Evolutionary conservation across 1,284 basidiomycete species (phyloP).

Genomic region (Trametes hirsuta): DNA sequence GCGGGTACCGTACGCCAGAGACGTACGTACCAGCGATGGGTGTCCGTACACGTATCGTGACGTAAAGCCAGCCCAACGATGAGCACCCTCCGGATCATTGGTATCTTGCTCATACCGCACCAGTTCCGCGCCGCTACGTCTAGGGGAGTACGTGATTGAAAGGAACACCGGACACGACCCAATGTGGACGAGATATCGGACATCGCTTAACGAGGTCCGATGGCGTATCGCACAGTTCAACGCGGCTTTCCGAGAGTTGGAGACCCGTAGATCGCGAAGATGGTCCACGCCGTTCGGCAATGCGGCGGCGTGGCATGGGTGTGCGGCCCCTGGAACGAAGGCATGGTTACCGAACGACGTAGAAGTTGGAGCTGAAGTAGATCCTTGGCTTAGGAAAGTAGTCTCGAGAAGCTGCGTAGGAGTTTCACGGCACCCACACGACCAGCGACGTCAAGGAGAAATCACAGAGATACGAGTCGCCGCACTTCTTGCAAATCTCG

Average conservation of each 20-base stretch:
- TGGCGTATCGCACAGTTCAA: neutral
- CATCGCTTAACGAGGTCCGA: neutral
- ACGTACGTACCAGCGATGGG: conserved; percentile 5
- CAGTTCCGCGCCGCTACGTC: neutral
- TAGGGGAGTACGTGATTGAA: no score
- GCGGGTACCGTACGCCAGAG: conserved; percentile 14
- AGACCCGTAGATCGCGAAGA: neutral
- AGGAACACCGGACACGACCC: neutral
- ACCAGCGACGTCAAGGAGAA: no score
- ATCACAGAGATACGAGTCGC: no score
- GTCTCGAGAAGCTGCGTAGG: no score
- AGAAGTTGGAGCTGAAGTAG: neutral
- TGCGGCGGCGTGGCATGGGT: neutral
- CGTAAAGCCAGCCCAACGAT: conserved; percentile 13
- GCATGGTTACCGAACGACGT: neutral
- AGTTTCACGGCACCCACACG: no score
- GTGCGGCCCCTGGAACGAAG: neutral
- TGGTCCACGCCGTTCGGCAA: neutral
- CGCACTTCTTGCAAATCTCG: no score
- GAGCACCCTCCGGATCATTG: conserved; percentile 14
- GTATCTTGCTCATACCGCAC: conserved; percentile 2
- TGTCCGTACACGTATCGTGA: conserved; percentile 7
- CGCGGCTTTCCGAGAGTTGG: neutral
- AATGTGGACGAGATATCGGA: neutral
- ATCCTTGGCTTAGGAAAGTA: neutral